Percentiles rank a stretch among this genome's conserved stretches.
Evolutionary conservation across 2,329 filamentous ascomycete species (phyloP).

Genomic region (Cadophora malorum): DNA sequence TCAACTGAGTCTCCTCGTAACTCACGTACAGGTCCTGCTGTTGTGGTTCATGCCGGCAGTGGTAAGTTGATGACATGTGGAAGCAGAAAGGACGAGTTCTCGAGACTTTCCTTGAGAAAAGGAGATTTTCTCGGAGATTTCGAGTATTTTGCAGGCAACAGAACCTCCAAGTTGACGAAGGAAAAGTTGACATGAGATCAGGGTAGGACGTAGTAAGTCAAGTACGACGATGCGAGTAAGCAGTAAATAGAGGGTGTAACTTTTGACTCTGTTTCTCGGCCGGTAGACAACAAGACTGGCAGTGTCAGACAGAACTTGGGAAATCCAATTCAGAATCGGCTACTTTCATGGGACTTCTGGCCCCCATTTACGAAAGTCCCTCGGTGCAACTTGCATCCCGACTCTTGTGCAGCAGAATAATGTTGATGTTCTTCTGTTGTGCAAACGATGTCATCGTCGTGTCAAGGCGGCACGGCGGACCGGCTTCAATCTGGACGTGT

Average conservation of each 20-base stretch:
- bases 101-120: neutral
- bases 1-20: neutral
- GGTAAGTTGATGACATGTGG: neutral
- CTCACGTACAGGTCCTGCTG: neutral
- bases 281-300: slow-evolving; percentile 3
- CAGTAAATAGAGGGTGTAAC: slow-evolving; percentile 7
- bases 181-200: neutral
- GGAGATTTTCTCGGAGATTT: neutral
- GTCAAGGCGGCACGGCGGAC: slow-evolving; percentile 14
- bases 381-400: slow-evolving; percentile 11
- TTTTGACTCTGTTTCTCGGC: neutral
- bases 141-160: neutral
- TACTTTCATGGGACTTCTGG: slow-evolving; percentile 1
- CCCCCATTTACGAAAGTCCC: neutral
- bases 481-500: neutral
- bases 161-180: neutral
- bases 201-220: slow-evolving; percentile 1
- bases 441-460: slow-evolving; percentile 15
- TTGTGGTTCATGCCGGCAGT: neutral
- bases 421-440: slow-evolving; percentile 14
- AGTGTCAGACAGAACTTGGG: neutral
- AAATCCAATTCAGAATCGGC: neutral
- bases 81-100: neutral
- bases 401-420: slow-evolving; percentile 18
- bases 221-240: slow-evolving; percentile 2